phyloP scores from a whole-genome alignment of 2,329 filamentous ascomycete genomes.

The Alternaria conjuncta region DNA sequence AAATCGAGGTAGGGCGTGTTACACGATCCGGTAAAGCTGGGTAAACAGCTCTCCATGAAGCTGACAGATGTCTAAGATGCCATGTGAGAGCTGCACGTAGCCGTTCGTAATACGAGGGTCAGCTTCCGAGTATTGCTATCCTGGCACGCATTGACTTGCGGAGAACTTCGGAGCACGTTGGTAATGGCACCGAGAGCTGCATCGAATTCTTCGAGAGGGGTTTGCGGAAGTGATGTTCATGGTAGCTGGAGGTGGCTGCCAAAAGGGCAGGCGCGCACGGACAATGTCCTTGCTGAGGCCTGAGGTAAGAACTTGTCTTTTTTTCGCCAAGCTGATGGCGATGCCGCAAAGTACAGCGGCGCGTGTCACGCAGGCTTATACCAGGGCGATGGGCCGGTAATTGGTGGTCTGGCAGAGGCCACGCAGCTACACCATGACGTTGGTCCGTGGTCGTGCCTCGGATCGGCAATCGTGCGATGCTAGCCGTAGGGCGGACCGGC shows the following conservation, averaged over 20 bases:
- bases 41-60: neutral
- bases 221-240: neutral
- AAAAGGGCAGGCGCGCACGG: constrained; percentile 20
- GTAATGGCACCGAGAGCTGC: neutral
- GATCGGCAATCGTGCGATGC: constrained; percentile 41
- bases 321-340: constrained; percentile 30
- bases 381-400: constrained; percentile 24
- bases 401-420: constrained; percentile 21
- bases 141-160: constrained; percentile 15
- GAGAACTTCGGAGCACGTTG: constrained; percentile 34
- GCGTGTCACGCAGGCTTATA: constrained; percentile 26
- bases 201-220: neutral
- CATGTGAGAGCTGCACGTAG: constrained; percentile 19
- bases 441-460: constrained; percentile 26
- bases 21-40: constrained; percentile 4
- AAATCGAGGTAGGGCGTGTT: constrained; percentile 8
- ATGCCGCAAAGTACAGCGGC: constrained; percentile 24
- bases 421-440: constrained; percentile 28
- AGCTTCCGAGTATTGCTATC: constrained; percentile 20
- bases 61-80: neutral
- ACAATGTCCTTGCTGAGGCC: constrained; percentile 14
- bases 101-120: constrained; percentile 24
- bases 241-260: neutral
- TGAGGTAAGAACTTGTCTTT: constrained; percentile 28
- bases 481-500: constrained; percentile 24